Evolutionary conservation across 2,329 filamentous ascomycete genomes (phyloP).

Genomic region (Amesomyces nigricolor): DNA sequence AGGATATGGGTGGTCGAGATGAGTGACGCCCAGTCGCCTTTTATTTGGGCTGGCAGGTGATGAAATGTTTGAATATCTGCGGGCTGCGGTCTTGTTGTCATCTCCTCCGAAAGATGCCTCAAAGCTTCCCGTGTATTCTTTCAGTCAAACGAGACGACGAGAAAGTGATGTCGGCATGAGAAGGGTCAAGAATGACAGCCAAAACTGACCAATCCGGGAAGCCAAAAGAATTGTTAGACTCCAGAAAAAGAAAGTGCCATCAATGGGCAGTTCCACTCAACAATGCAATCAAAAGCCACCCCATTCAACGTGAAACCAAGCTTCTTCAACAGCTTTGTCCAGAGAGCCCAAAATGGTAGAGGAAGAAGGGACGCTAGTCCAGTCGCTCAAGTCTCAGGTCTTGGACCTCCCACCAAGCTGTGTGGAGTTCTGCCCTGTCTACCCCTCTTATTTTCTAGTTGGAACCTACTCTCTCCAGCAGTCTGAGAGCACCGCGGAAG

Average conservation of each 20-base stretch:
- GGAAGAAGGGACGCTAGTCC: slow-evolving; percentile 25
- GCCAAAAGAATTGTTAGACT: slow-evolving; percentile 8
- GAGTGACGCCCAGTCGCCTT: no score
- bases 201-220: slow-evolving; percentile 14
- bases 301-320: neutral
- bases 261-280: neutral
- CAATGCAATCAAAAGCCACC: no score
- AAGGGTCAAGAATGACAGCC: neutral
- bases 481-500: slow-evolving; percentile 23
- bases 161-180: neutral
- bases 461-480: slow-evolving; percentile 76
- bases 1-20: no score
- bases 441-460: slow-evolving; percentile 64
- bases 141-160: neutral
- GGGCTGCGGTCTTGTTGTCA: no score
- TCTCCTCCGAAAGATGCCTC: no score
- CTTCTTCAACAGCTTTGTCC: no score
- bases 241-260: slow-evolving; percentile 18
- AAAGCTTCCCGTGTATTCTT: neutral
- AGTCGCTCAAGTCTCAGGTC: slow-evolving; percentile 44
- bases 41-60: no score
- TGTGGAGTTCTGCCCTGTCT: slow-evolving; percentile 63
- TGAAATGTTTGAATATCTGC: no score
- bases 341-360: neutral
- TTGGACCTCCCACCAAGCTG: slow-evolving; percentile 70